These are phyloP conservation scores for Globisporangium mamillatum DNA, from an alignment of 352 stramenopile species.

Conservation along the genomic window DNA sequence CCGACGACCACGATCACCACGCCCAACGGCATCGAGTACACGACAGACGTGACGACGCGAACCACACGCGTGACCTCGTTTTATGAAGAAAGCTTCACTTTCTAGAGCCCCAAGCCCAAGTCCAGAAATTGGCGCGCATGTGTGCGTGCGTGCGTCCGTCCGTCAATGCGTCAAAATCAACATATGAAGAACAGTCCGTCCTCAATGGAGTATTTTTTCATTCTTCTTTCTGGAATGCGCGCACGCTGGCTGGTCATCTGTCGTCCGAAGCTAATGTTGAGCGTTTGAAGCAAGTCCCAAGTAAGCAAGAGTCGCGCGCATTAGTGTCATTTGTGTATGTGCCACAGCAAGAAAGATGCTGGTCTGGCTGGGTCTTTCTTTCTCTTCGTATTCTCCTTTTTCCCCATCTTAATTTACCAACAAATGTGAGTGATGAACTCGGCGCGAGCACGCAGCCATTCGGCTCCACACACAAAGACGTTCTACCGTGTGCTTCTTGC, in stretches of 20 bases:
- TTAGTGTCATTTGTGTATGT: no score
- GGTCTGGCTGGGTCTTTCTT: no score
- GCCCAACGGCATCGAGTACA: constrained; percentile 25
- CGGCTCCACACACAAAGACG: no score
- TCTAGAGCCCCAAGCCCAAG: constrained; percentile 28
- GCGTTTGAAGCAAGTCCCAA: no score
- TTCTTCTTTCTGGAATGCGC: not conserved
- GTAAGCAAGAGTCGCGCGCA: no score
- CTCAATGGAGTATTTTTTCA: constrained; percentile 1
- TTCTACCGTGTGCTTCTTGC: no score
- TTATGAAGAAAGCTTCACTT: constrained; percentile 57
- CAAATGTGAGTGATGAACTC: no score
- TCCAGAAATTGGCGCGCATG: not conserved
- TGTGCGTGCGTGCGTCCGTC: not conserved
- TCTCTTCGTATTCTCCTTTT: no score
- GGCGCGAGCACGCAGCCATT: no score
- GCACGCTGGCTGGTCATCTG: not conserved
- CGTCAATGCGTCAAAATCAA: constrained; percentile 1
- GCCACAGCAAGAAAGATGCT: no score
- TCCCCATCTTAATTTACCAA: no score
- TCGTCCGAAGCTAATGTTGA: no score
- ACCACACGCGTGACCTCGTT: constrained; percentile 28
- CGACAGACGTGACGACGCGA: constrained; percentile 17
- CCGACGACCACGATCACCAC: constrained; percentile 21
- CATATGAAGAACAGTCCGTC: not conserved